Conservation (phyloP, 2,329 filamentous ascomycete genomes). For the Ophioceras dolichostomum region DNA sequence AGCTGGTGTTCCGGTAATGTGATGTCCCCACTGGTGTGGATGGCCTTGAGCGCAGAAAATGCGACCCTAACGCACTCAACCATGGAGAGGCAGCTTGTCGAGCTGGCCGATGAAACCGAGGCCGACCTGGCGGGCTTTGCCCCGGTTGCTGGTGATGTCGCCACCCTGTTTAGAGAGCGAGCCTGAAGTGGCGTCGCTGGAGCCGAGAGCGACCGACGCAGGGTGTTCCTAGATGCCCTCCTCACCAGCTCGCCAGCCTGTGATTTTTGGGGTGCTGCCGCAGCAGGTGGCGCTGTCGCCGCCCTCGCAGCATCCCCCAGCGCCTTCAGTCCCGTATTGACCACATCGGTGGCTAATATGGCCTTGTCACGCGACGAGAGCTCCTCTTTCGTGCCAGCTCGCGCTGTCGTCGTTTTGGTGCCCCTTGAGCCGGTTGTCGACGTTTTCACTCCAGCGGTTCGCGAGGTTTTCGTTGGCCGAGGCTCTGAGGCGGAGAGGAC, state of each 20-base stretch:
- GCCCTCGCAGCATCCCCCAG: slow-evolving; percentile 55
- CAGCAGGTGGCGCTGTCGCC: slow-evolving; percentile 16
- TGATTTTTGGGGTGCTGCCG: slow-evolving; percentile 15
- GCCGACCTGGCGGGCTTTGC: slow-evolving; percentile 13
- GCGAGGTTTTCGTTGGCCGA: slow-evolving; percentile 6
- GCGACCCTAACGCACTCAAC: slow-evolving; percentile 60
- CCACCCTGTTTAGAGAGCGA: slow-evolving; percentile 46
- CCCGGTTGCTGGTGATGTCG: slow-evolving; percentile 34
- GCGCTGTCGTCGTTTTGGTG: slow-evolving; percentile 14
- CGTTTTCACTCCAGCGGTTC: too few relatives aligned
- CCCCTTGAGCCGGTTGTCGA: slow-evolving; percentile 11
- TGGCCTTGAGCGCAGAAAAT: slow-evolving; percentile 49
- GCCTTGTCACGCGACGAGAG: slow-evolving; percentile 49
- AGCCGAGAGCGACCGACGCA: slow-evolving; percentile 43
- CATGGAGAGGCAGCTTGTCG: slow-evolving; percentile 37
- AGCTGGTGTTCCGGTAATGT: slow-evolving; percentile 53
- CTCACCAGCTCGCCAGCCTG: slow-evolving; percentile 25
- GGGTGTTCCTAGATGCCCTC: slow-evolving; percentile 22
- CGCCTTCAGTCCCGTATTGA: slow-evolving; percentile 58
- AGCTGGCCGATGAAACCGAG: slow-evolving; percentile 10
- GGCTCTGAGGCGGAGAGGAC: slow-evolving; percentile 19
- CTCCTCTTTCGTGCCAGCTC: slow-evolving; percentile 18
- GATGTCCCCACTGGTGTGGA: slow-evolving; percentile 40
- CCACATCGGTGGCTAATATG: slow-evolving; percentile 57
- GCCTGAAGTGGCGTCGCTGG: slow-evolving; percentile 50